phyloP scores from a whole-genome alignment of 441 rosid genomes.

The Erodium moschatum region DNA sequence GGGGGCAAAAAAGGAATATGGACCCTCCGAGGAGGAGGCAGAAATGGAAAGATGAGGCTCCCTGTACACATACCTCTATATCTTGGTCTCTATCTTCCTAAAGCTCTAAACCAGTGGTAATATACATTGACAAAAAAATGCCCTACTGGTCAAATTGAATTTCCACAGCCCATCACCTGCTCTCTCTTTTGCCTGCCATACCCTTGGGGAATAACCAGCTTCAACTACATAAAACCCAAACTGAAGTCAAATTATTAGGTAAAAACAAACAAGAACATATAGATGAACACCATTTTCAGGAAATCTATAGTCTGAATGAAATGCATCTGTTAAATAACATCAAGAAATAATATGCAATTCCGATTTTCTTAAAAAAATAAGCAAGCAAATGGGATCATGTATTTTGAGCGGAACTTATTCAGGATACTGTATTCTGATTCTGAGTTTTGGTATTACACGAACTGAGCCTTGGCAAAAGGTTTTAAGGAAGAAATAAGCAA shows the following conservation, averaged over 20 bases:
- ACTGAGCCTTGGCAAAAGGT: too few relatives aligned
- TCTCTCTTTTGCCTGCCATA: neutral
- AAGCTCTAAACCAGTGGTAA: conserved; percentile 45
- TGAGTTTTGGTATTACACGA: too few relatives aligned
- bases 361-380: too few relatives aligned
- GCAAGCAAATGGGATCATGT: too few relatives aligned
- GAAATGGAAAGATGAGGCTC: conserved; percentile 38
- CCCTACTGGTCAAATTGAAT: neutral
- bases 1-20: conserved; percentile 31
- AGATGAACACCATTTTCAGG: neutral
- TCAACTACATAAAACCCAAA: neutral
- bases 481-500: neutral
- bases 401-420: too few relatives aligned
- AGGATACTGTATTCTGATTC: too few relatives aligned
- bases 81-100: conserved; percentile 43
- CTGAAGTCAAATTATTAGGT: neutral
- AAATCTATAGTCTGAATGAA: neutral
- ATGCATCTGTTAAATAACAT: too few relatives aligned
- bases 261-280: neutral
- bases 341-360: too few relatives aligned
- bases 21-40: conserved; percentile 26
- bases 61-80: conserved; percentile 66
- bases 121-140: conserved; percentile 33
- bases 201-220: neutral
- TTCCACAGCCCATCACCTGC: neutral